A percentile compares a stretch with the other conserved stretches of the same genome.
These are phyloP conservation scores for Skeletonema costatum DNA, from an alignment of 108 stramenopile genomes.

Conservation along the genomic window DNA sequence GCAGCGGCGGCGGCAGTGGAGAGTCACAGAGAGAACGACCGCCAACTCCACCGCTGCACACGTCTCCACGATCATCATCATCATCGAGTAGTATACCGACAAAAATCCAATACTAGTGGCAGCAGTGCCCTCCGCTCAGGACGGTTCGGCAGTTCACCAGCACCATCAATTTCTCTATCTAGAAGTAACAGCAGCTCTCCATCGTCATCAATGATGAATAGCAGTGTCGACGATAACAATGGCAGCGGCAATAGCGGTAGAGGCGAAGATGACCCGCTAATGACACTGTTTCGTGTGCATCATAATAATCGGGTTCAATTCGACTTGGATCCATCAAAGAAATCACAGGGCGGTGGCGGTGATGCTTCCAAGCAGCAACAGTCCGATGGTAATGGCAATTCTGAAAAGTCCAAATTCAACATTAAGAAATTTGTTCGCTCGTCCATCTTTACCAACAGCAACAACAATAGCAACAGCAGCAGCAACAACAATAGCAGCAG, in stretches of 20 bases:
- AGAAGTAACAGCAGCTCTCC: not conserved
- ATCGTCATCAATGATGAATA: not conserved
- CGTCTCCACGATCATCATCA: not conserved
- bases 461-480: not conserved
- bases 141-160: not conserved
- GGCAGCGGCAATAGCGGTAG: slow-evolving; percentile 1
- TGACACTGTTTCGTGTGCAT: slow-evolving; percentile 39
- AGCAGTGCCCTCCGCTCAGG: slow-evolving; percentile 1
- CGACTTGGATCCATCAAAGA: slow-evolving; percentile 11
- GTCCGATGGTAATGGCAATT: not conserved
- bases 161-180: not conserved
- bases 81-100: too few relatives aligned
- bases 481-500: not conserved
- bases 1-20: not conserved
- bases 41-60: not conserved
- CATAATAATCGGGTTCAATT: slow-evolving; percentile 49
- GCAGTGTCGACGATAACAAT: not conserved
- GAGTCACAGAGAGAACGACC: not conserved
- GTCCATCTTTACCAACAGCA: not conserved
- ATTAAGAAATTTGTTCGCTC: slow-evolving; percentile 15
- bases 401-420: slow-evolving; percentile 1
- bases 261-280: slow-evolving; percentile 21
- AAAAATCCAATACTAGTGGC: not conserved
- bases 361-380: not conserved
- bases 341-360: not conserved